phyloP scores from a whole-genome alignment of 192 early-diverging fungal genomes.

The Coemansia sp. region DNA sequence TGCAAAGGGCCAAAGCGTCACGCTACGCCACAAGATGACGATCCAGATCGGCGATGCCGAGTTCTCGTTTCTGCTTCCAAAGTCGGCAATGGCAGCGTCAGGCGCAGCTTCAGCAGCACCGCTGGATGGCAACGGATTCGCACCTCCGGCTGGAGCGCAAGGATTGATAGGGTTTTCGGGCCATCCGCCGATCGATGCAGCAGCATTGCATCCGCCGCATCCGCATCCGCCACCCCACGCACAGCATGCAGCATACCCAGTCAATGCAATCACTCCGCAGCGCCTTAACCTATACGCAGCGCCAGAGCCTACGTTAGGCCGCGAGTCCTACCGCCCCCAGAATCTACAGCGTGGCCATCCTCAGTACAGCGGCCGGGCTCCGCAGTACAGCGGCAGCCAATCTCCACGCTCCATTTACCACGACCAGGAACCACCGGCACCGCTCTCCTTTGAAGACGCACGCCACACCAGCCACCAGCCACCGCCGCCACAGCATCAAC shows the following conservation, averaged over 20 bases:
- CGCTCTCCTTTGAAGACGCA: slow-evolving; percentile 33
- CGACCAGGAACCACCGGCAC: slow-evolving; percentile 30
- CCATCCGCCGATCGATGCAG: slow-evolving; percentile 5
- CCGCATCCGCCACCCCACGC: slow-evolving; percentile 2
- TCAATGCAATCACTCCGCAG: slow-evolving; percentile 53
- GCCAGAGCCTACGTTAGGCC: slow-evolving; percentile 12
- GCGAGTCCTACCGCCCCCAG: slow-evolving; percentile 17
- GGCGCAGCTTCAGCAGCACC: slow-evolving; percentile 3
- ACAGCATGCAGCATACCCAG: slow-evolving; percentile 22
- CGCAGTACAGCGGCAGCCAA: slow-evolving; percentile 5
- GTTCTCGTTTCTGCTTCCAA: slow-evolving; percentile 79
- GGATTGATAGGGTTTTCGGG: slow-evolving; percentile 4
- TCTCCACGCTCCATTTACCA: slow-evolving; percentile 1
- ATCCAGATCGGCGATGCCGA: slow-evolving; percentile 85
- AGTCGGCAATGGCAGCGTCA: slow-evolving; percentile 25
- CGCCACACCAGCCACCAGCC: slow-evolving; percentile 9
- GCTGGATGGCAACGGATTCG: slow-evolving; percentile 9
- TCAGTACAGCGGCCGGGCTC: neutral
- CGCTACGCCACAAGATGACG: slow-evolving; percentile 59
- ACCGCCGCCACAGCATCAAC: too few species aligned
- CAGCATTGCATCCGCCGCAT: slow-evolving; percentile 8
- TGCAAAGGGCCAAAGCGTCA: slow-evolving; percentile 63
- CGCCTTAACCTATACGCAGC: slow-evolving; percentile 46
- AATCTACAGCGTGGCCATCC: slow-evolving; percentile 9
- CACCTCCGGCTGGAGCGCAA: neutral